Base-by-base conservation (phyloP, 179 eudicot genomes). In the Vitellaria paradoxa region DNA sequence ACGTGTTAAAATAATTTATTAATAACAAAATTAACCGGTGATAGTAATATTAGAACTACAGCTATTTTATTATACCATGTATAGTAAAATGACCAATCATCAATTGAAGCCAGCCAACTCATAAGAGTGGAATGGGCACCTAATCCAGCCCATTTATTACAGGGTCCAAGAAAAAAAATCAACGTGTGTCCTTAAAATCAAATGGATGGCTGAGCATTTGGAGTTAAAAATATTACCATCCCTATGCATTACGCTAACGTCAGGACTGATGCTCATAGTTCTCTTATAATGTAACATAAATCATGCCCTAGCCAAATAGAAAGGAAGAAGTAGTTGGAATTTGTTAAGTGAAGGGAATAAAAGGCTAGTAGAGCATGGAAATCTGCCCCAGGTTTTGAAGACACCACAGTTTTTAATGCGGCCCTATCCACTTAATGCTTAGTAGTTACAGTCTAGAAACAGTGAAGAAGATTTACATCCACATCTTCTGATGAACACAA, bases 341-440 rank as follows among this genome's bases (percentile, higher is more conserved):
- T 52, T 17, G 55, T 13, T 23, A 55, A 70, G 73, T n/a, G 15
- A 55, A 71, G 62, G 42, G 57, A 49, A 42, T 56, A 70, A 70
- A 72, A 55, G 63, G 47, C 17, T 30, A 53, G 47, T 55, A n/a
- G 63, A 47, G 26, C 9, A 30, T 18, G 49, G 56, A 55, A 71
- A 26, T 52, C 63, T 14, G 56, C 63, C 62, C 74, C 24, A 4
- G 40, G 23, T 55, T 71, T 52, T 26, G 46, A 30, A 53, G 23
- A 14, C 21, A 55, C 6, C 63, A 30, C 47, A 42, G 9, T 52
- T 70, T 3, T 70, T 70, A 50, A 70, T 70, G 60, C 73, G 13
- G 37, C 6, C 23, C 17, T 21, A 14, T 70, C 42, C 20, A 49
- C 37, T 10, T 1, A 70, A 12, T 15, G n/a, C 1, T 46, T 15